Conservation (phyloP, 805 yeast genomes). For the Candida gorgasii region DNA sequence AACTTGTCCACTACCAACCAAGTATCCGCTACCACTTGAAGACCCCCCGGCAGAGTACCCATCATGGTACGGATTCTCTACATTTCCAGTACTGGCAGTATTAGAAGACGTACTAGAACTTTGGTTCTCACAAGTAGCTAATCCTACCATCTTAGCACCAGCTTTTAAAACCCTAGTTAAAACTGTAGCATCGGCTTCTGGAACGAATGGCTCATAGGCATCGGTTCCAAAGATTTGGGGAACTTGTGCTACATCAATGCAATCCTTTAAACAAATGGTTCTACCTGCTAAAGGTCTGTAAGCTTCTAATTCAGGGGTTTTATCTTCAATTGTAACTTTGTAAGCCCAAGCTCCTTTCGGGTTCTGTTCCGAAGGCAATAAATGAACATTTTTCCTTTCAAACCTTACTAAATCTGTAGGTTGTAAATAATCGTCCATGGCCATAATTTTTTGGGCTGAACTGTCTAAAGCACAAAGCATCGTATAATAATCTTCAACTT, state of each 20-base stretch:
- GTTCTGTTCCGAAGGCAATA: conserved; percentile 10
- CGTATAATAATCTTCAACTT: conserved; percentile 15
- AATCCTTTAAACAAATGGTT: conserved; percentile 17
- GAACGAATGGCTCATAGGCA: conserved; percentile 15
- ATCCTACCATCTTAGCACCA: conserved; percentile 16
- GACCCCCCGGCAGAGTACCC: conserved; percentile 45
- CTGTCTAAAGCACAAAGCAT: conserved; percentile 17
- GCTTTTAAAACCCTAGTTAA: conserved; percentile 15
- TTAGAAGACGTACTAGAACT: conserved; percentile 18
- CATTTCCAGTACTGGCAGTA: conserved; percentile 19
- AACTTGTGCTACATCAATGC: conserved; percentile 16
- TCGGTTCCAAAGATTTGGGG: conserved; percentile 19
- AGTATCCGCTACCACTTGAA: conserved; percentile 55
- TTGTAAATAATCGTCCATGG: conserved; percentile 14
- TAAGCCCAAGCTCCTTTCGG: conserved; percentile 19
- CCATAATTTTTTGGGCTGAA: conserved; percentile 14
- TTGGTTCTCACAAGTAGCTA: conserved; percentile 19
- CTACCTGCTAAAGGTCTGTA: conserved; percentile 14
- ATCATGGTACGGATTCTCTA: conserved; percentile 17
- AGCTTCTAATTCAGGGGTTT: conserved; percentile 12
- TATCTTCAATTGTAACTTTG: conserved; percentile 20
- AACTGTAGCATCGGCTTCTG: conserved; percentile 18
- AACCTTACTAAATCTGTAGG: conserved; percentile 14
- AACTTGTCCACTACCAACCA: conserved; percentile 47
- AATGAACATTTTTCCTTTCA: conserved; percentile 12